These are phyloP conservation scores for Xerocomellus intermedius DNA, from an alignment of 768 basidiomycete genomes.

Conservation along the genomic window DNA sequence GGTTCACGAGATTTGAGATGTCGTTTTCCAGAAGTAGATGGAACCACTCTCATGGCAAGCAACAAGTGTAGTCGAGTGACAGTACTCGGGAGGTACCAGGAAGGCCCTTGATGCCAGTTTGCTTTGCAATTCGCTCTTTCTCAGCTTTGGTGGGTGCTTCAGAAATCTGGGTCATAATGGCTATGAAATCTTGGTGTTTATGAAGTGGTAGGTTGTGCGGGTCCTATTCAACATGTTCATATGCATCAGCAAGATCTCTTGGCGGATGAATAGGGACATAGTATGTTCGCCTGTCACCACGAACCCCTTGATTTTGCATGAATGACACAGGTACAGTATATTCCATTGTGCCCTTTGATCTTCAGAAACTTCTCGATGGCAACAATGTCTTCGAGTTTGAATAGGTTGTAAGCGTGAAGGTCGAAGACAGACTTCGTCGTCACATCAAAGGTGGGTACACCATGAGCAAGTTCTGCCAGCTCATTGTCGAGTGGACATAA, in stretches of 20 bases:
- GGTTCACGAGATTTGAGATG: background rate
- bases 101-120: constrained; percentile 35
- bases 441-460: background rate
- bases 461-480: background rate
- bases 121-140: constrained; percentile 17
- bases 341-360: background rate
- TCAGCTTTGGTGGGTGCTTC: constrained; percentile 16
- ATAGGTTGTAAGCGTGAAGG: background rate
- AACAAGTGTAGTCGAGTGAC: background rate
- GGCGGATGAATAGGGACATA: background rate
- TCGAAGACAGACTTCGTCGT: background rate
- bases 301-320: background rate
- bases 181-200: constrained; percentile 30
- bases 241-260: background rate
- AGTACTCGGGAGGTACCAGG: constrained; percentile 11
- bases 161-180: constrained; percentile 24
- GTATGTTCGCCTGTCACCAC: background rate
- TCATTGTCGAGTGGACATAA: background rate
- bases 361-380: background rate
- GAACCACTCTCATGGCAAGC: background rate
- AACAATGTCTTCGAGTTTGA: background rate
- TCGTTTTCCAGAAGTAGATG: background rate
- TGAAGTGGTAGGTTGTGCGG: constrained; percentile 34
- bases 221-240: background rate
- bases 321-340: background rate